Conservation (phyloP, 768 basidiomycete genomes). For the Suillus discolor region DNA sequence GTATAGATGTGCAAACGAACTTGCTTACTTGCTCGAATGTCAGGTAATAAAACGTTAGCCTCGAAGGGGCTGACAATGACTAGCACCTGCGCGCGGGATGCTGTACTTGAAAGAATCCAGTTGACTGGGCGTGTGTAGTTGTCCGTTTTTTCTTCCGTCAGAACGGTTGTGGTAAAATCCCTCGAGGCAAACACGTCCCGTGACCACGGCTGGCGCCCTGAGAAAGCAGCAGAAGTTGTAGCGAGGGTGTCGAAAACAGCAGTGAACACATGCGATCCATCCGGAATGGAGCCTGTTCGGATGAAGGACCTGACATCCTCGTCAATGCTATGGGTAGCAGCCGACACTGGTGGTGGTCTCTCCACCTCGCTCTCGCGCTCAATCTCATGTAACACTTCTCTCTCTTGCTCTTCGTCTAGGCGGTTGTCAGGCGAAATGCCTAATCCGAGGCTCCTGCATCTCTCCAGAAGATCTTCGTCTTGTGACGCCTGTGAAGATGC, state of each 20-base stretch:
- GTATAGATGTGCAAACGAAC: constrained; percentile 46
- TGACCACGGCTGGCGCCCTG: constrained; percentile 25
- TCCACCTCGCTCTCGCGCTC: constrained; percentile 42
- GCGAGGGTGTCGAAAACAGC: constrained; percentile 17
- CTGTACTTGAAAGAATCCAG: constrained; percentile 44
- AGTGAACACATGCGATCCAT: constrained; percentile 21
- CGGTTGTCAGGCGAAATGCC: constrained; percentile 17
- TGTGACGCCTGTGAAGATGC: not conserved
- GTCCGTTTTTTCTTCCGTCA: constrained; percentile 18
- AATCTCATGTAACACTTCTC: constrained; percentile 45
- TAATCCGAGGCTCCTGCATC: constrained; percentile 31
- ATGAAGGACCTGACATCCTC: constrained; percentile 30
- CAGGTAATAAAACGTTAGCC: constrained; percentile 39
- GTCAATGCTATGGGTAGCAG: constrained; percentile 32
- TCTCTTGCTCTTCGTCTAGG: constrained; percentile 51
- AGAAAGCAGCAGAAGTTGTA: constrained; percentile 12
- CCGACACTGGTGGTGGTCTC: constrained; percentile 31
- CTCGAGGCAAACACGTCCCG: constrained; percentile 16
- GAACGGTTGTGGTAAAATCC: constrained; percentile 19
- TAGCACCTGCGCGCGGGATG: constrained; percentile 30
- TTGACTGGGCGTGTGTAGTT: constrained; percentile 42
- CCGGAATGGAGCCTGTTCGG: constrained; percentile 25
- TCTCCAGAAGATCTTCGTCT: constrained; percentile 26
- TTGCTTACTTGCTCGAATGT: constrained; percentile 32
- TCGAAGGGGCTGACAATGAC: constrained; percentile 46